Evolutionary conservation across 2,329 filamentous ascomycete species (phyloP), one percentile per base, ranked within the genome.

Genomic region (Ophiostoma ips): DNA sequence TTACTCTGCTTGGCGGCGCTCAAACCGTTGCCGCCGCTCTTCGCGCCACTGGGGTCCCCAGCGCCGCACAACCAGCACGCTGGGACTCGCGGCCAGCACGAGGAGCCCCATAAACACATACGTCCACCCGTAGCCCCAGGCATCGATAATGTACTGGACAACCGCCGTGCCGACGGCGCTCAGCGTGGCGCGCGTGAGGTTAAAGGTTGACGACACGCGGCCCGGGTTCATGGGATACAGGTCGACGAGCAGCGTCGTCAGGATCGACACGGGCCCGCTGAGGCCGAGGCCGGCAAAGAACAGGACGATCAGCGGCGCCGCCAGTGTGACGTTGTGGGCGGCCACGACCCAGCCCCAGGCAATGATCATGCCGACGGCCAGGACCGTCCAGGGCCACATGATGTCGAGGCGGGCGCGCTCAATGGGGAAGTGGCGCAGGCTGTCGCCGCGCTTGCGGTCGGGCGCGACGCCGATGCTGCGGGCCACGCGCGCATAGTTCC

Each of bases 401-500:
- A 58, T 51, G 50, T 59, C 61, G 28, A 66, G 56, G n/a, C 65
- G 58, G 1, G 65, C 64, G n/a, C 55, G 57, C 55, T 68, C 65
- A 34, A 67, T 64, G 35, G 65, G 64, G 46, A 67, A 66, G 10
- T 52, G 55, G 12, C 58, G 50, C 53, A 66, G 53, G 48, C 67
- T 61, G 36, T 63, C 59, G 50, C 62, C 62, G 40, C 70, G 68
- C 52, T 69, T 72, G 52, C 66, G 67, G 40, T 68, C 68, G 37
- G 77, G 64, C 0, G 65, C 57, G 28, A 80, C 64, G 16, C 72
- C 71, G 1, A 75, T 61, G 6, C 64, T 64, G 7, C 60, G 60
- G 2, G 77, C 76, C 37, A 75, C 66, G 10, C 76, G 71, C 0
- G 68, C 65, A 58, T 78, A 84, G 59, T 81, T 79, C 66, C 71